A percentile compares a stretch with the other conserved stretches of the same genome.
These are phyloP conservation scores for Candida mattraensis DNA, from an alignment of 805 yeast genomes.

Conservation along the genomic window DNA sequence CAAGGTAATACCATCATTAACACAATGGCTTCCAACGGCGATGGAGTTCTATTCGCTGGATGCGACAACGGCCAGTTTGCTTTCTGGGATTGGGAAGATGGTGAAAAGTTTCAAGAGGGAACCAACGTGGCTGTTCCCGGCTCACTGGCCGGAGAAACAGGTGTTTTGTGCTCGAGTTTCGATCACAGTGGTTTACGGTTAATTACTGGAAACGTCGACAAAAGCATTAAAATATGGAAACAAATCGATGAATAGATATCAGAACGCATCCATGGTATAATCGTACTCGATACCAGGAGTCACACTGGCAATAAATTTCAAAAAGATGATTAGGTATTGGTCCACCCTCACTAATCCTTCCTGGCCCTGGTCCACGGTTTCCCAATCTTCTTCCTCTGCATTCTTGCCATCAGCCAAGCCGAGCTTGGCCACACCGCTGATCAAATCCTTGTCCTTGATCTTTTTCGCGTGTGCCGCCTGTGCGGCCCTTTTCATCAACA, in stretches of 20 bases:
- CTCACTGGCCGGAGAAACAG: constrained; percentile 60
- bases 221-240: constrained; percentile 76
- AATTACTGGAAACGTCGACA: constrained; percentile 89
- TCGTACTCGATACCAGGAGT: constrained; percentile 98
- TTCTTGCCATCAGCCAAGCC: constrained; percentile 42
- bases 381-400: constrained; percentile 48
- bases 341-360: constrained; percentile 69
- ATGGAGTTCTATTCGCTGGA: constrained; percentile 72
- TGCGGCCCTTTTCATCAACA: constrained; percentile 73
- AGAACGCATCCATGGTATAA: constrained; percentile 95
- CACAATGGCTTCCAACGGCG: constrained; percentile 60
- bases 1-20: constrained; percentile 54
- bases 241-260: constrained; percentile 36
- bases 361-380: constrained; percentile 41
- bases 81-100: constrained; percentile 76
- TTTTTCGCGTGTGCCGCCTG: constrained; percentile 40
- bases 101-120: constrained; percentile 57
- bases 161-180: constrained; percentile 69
- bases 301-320: constrained; percentile 94
- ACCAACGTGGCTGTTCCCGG: constrained; percentile 66
- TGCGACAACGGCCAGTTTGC: constrained; percentile 79
- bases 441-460: constrained; percentile 31
- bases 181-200: constrained; percentile 80
- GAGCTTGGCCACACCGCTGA: constrained; percentile 45
- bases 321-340: constrained; percentile 83